Base-by-base conservation (phyloP, 2,329 filamentous ascomycete species). In the Thermomyces lanuginosus region DNA sequence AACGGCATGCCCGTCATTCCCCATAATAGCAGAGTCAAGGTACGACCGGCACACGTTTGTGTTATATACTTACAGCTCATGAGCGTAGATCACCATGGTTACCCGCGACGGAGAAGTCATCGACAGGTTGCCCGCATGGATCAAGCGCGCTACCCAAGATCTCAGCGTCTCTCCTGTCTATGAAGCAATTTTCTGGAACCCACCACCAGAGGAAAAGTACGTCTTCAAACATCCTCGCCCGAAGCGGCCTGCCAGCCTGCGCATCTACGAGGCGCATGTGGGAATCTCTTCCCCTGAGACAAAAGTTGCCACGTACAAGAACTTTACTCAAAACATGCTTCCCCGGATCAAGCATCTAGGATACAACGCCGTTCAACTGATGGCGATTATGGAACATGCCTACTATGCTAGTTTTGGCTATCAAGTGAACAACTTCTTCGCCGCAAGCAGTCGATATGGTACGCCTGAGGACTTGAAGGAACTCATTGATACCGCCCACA, bases 391-490 rank as follows among this genome's bases (percentile, higher is more conserved):
- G 86, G 89, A 98, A 51, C 89, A 98, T 56, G 89, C 89, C 26
- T 98, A 98, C 64, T 98, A 98, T 51, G 89, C 89, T 44, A 95
- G 86, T 47, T 98, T 98, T 44, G 89, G 89, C 24, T 98, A 98
- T 54, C 89, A 98, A 55, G 72, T 98, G 58, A 98, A 95, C 62
- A 93, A 79, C 55, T 98, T 98, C 64, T 98, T 95, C 44, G 89
- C 89, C 15, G 84, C 86, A 8, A 93, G 84, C 55, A 95, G 86
- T 53, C 75, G 89, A 36, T 98, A 92, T 47, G 89, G 89, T 21
- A 69, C 75, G 1, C 89, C 89, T 0, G 89, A 98, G 46, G 89
- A 95, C 19, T 63, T 98, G 40, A 98, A 92, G 55, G 86, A 95
- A 62, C 68, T 98, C 25, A 80, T 98, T 37, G 89, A 98, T 46